Evolutionary conservation across 148 eudicot genomes (phyloP).

Genomic region (Salicornia ramosissima): DNA sequence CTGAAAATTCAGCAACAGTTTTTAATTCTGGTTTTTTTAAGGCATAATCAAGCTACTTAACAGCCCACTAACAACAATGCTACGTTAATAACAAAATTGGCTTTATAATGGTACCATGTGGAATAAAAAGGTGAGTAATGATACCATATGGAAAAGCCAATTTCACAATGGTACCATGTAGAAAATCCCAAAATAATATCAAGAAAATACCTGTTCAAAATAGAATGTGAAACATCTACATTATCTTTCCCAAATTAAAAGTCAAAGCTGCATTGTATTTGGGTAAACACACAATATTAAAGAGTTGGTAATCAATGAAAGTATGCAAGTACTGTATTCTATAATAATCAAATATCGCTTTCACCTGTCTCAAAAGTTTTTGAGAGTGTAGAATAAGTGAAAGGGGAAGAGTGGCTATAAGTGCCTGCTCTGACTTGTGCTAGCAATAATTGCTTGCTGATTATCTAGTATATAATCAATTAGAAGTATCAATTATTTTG

Average conservation of each 20-base stretch:
- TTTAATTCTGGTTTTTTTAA: too few species aligned
- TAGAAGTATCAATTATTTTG: not conserved
- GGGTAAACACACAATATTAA: not conserved
- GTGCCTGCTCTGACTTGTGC: not conserved
- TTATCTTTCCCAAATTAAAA: not conserved
- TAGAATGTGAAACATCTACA: not conserved
- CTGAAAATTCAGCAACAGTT: too few species aligned
- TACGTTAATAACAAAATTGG: too few species aligned
- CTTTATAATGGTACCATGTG: too few species aligned
- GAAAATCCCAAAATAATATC: not conserved
- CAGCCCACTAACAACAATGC: too few species aligned
- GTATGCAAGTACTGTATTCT: too few species aligned
- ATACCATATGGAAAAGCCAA: too few species aligned
- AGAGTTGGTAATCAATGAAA: not conserved
- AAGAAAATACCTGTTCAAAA: not conserved
- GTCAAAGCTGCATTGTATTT: not conserved
- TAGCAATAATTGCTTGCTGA: not conserved
- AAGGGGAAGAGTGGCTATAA: too few species aligned
- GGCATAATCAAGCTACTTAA: too few species aligned
- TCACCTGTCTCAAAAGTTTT: not conserved
- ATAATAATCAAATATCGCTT: not conserved
- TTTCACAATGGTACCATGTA: too few species aligned
- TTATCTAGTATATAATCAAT: not conserved
- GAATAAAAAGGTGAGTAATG: too few species aligned
- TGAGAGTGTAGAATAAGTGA: not conserved